Base-by-base conservation (phyloP, 495 filamentous ascomycete species). In the Neurospora sp. region DNA sequence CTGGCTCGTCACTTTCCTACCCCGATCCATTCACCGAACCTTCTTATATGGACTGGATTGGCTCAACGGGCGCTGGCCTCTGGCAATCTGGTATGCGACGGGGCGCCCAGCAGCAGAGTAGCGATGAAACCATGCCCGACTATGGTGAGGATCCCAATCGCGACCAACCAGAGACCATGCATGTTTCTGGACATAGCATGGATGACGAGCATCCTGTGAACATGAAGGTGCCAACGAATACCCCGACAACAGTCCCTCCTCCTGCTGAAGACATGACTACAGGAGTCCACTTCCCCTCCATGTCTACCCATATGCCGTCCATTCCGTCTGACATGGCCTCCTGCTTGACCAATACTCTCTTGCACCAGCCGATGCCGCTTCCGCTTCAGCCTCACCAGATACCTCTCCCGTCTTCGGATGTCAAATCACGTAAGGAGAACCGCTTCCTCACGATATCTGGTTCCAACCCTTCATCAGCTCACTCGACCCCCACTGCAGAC, bases 341-440 rank as follows among this genome's bases (percentile, higher is more conserved):
- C 4, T 80, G 81, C 61, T 78, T 85, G 18, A 80, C 82, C 0
- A 78, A 84, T 42, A 83, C 84, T 20, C 77, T 85, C 20, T 72
- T 85, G 39, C 84, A 83, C 73, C 84, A 85, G 69, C 82, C 84
- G 8, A 74, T 81, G 18, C 80, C 82, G 2, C 74, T 82, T 20
- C 80, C 82, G 2, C 73, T 81, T 16, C 77, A 77, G 10, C 70
- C 74, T 18, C 76, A 79, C 39, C 74, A 68, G 31, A 73, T 80
- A 53, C 70, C 74, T 4, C 75, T 79, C 3, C 78, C 81, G 0
- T 74, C 79, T 27, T 74, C 79, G 38, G 81, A 84, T 68, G 40
- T 80, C 69, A 82, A 79, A 61, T 81, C 82, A 3, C 79, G 81
- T 59, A 84, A 84, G 69, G 82, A 85, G 65, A 81, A 79, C 27